Conservation (phyloP, 345 rosid species). For the Eucalyptus polybractea region DNA sequence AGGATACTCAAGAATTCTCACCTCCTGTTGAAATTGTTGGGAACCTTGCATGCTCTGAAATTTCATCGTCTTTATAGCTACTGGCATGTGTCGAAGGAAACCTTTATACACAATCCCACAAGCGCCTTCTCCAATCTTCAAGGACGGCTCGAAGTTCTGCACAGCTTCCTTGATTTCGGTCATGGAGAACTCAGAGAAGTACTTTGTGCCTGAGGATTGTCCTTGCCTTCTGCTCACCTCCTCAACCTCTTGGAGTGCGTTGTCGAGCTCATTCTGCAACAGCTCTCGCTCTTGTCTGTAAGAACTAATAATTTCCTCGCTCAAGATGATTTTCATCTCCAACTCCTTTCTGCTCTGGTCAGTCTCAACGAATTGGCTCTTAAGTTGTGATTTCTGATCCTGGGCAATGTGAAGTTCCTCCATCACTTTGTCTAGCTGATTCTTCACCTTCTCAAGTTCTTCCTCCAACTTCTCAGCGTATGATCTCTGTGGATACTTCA, state of each 20-base stretch:
- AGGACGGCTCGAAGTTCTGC: neutral
- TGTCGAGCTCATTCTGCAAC: neutral
- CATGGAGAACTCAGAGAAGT: neutral
- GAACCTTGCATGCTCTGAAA: neutral
- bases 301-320: neutral
- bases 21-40: neutral
- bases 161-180: neutral
- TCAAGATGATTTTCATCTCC: neutral
- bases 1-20: neutral
- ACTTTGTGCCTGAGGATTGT: neutral
- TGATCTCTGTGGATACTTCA: neutral
- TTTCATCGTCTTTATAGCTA: neutral
- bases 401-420: neutral
- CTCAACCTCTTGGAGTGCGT: neutral
- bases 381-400: neutral
- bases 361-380: neutral
- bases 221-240: neutral
- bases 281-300: neutral
- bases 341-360: neutral
- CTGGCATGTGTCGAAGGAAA: neutral
- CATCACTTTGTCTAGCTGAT: neutral
- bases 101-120: neutral
- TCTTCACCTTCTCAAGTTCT: neutral
- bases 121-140: neutral
- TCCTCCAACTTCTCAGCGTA: neutral